Base-by-base conservation (phyloP, 1,284 basidiomycete species). In the Ceratobasidium sp. region DNA sequence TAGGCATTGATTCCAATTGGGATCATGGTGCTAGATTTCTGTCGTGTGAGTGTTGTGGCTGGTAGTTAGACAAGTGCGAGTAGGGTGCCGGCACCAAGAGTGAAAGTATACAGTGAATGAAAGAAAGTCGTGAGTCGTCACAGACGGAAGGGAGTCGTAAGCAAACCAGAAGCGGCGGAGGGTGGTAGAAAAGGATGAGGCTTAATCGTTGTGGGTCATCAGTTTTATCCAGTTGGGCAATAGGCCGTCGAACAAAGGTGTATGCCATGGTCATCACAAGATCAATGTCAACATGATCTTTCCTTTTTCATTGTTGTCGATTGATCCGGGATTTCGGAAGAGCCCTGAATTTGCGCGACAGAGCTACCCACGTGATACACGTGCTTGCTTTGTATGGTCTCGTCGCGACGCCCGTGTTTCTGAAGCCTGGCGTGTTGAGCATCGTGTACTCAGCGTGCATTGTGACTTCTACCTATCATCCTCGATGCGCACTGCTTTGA, bases 1-100 rank as follows among this genome's bases (percentile, higher is more conserved):
- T 84, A 81, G 5, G 84, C 84, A 1, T 75, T 64, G 83, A 84
- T 5, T 64, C 59, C 59, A 20, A 64, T 26, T 28, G 56, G 20
- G 12, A 64, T 38, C 71, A 75, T 75, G 46, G 17, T 73, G 50
- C 12, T 48, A 48, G 33, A 17, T 20, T 56, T 61, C 23, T 59
- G 56, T 28, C 13, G 70, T 42, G 23, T 46, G n/a, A n/a, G n/a
- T 40, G 26, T 3, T 23, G 26, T 20, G 20, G 38, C 48, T 44
- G 56, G 20, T 54, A 10, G 15, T 48, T 26, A n/a, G 62, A 33
- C 38, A 42, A 62, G 17, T 13, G 17, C 28, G 48, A 48, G 65
- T 52, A 33, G 48, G 71, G 71, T 75, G 71, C 71, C 71, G 15
- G 71, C 71, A 75, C 71, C 71, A 54, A 65, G 23, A 42, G 26